phyloP scores from a whole-genome alignment of 225 moss, liverwort and hornwort species.

The Sphagnum tenellum region DNA sequence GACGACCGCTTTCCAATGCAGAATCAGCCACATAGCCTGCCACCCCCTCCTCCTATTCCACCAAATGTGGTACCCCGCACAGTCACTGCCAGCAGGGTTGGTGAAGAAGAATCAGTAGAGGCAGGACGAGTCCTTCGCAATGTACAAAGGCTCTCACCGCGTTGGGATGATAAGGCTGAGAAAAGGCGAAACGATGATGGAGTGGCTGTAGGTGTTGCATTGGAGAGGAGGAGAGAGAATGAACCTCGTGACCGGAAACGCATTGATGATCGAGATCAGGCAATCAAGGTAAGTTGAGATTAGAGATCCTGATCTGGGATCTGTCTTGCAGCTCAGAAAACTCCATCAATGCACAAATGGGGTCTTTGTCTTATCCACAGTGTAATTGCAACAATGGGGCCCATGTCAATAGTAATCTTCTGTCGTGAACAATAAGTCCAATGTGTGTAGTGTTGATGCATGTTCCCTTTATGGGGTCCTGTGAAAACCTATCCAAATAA shows the following conservation, averaged over 20 bases:
- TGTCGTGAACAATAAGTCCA: too few relatives aligned
- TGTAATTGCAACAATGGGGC: too few relatives aligned
- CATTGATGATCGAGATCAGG: slow-evolving; percentile 63
- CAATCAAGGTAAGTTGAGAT: slow-evolving; percentile 53
- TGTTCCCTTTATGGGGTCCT: neutral
- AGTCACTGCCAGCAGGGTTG: slow-evolving; percentile 36
- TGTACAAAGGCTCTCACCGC: slow-evolving; percentile 57
- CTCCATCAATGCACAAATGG: too few relatives aligned
- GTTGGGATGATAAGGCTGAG: slow-evolving; percentile 68
- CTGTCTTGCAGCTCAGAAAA: too few relatives aligned
- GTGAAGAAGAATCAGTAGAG: slow-evolving; percentile 54
- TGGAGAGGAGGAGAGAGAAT: slow-evolving; percentile 84
- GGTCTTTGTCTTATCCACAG: too few relatives aligned
- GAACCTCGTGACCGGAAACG: slow-evolving; percentile 79
- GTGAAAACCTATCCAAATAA: neutral
- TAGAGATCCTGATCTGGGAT: too few relatives aligned
- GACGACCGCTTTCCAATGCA: slow-evolving; percentile 96
- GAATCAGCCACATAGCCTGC: slow-evolving; percentile 72
- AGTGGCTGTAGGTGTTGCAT: slow-evolving; percentile 13
- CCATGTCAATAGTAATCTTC: too few relatives aligned
- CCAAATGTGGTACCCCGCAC: slow-evolving; percentile 80
- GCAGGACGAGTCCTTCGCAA: slow-evolving; percentile 58
- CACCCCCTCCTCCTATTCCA: slow-evolving; percentile 87
- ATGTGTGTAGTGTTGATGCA: neutral
- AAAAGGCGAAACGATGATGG: slow-evolving; percentile 74